A percentile compares a stretch with the other conserved stretches of the same genome.
These are phyloP conservation scores for Zychaea mexicana DNA, from an alignment of 371 early-diverging fungal species.

Conservation along the genomic window DNA sequence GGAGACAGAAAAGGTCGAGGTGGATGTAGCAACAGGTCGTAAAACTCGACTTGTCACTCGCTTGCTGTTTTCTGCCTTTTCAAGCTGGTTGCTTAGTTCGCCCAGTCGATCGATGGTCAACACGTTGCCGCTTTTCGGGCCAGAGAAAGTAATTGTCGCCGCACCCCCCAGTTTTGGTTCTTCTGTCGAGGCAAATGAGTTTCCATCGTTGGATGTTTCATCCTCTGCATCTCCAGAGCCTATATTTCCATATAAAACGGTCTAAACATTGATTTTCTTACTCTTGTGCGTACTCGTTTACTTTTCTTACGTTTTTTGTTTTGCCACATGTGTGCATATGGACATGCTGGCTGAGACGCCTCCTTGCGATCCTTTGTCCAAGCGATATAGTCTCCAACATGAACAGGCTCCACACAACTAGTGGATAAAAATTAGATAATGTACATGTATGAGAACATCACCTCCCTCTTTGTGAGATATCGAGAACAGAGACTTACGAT, in stretches of 20 bases:
- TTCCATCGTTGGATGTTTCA: neutral
- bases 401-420: conserved; percentile 51
- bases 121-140: conserved; percentile 33
- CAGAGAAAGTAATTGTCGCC: conserved; percentile 27
- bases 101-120: conserved; percentile 25
- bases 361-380: conserved; percentile 50
- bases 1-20: conserved; percentile 20
- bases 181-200: conserved; percentile 22
- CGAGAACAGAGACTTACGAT: conserved; percentile 46
- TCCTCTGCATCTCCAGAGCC: neutral
- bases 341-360: conserved; percentile 47
- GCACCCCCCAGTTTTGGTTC: conserved; percentile 23
- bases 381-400: conserved; percentile 42
- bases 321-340: conserved; percentile 65
- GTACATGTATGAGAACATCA: neutral
- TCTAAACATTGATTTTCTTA: neutral
- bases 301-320: conserved; percentile 40
- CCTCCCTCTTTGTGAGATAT: neutral
- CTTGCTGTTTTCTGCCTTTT: conserved; percentile 13
- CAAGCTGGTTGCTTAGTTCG: conserved; percentile 14
- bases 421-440: neutral
- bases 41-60: conserved; percentile 30
- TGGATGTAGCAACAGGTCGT: neutral
- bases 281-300: neutral
- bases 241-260: neutral